These are phyloP conservation scores for Chytriomyces confervae DNA, from an alignment of 192 early-diverging fungal genomes.

Conservation along the genomic window DNA sequence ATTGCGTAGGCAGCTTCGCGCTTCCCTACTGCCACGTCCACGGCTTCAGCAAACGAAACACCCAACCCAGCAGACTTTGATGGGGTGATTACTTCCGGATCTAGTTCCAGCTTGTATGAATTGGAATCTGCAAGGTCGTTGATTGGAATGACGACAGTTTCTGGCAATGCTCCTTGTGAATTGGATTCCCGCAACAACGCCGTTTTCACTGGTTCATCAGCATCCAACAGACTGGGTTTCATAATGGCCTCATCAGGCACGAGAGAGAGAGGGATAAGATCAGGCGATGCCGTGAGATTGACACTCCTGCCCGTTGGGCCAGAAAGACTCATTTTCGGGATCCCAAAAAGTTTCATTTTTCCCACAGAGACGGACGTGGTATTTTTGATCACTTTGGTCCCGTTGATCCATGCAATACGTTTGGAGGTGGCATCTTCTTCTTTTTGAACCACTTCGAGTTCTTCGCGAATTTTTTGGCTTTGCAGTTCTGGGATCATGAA, in stretches of 20 bases:
- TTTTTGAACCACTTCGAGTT: constrained; percentile 26
- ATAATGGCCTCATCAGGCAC: not conserved
- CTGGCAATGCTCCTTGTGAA: not conserved
- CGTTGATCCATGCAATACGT: constrained; percentile 19
- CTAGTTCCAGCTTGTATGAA: not conserved
- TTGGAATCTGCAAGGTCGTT: not conserved
- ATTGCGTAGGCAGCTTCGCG: constrained; percentile 7
- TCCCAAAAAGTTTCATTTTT: not conserved
- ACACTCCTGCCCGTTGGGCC: not conserved
- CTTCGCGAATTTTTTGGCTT: constrained; percentile 8
- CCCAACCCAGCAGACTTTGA: not conserved
- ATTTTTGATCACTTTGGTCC: not conserved
- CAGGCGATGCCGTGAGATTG: not conserved
- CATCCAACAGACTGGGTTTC: not conserved
- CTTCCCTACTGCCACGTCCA: not conserved
- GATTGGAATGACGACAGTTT: not conserved
- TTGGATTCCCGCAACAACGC: not conserved
- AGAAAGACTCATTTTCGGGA: not conserved
- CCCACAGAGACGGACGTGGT: not conserved
- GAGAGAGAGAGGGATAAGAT: not conserved
- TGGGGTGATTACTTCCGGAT: not conserved
- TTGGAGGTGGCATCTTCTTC: constrained; percentile 15
- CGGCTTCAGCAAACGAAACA: not conserved
- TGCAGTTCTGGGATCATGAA: constrained; percentile 25
- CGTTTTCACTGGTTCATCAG: not conserved